Evolutionary conservation across 1,284 basidiomycete species (phyloP), one percentile per base, ranked within the genome.

Genomic region (Stygiomarasmius scandens): DNA sequence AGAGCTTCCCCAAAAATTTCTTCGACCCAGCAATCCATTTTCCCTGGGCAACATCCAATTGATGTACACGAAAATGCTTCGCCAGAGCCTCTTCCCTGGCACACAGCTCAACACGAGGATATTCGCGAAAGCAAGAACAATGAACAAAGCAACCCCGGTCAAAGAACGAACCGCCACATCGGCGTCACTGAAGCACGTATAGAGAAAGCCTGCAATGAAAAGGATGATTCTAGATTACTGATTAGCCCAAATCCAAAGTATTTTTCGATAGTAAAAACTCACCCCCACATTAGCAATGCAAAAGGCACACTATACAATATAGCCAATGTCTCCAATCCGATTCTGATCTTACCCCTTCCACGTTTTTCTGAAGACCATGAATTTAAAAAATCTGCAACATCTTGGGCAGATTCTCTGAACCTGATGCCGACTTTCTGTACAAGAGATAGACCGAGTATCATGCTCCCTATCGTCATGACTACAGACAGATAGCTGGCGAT

Each of bases 261-360:
- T 52, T 48, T 6, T 24, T 14, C 10, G 19, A 23, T 41, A n/a
- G n/a, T n/a, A n/a, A 44, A 14, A 8, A 70, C 76, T 58, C 58
- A 81, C 80, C 73, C 74, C 80, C 79, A 82, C 69, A 81, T 75
- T 23, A 80, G 70, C 38, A 80, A 55, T 24, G 76, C 77, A 53
- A 77, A 81, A 0, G 80, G 79, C 16, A 81, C 63, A 41, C 75
- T 74, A 65, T 79, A 78, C 58, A 81, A 62, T 49, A 80, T 73
- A 0, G 78, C 77, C 4, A 81, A 68, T 1, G 68, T 70, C 55
- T 79, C 77, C 2, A 80, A 65, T 0, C 78, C 74, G 2, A 73
- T 23, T 11, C 48, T 56, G 1, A 47, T 43, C n/a, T 65, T 59
- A 16, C 48, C 61, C 52, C 60, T 60, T 8, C 32, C 14, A 59